Base-by-base conservation (phyloP, 768 basidiomycete species). In the Pleurotus citrinopileatus region DNA sequence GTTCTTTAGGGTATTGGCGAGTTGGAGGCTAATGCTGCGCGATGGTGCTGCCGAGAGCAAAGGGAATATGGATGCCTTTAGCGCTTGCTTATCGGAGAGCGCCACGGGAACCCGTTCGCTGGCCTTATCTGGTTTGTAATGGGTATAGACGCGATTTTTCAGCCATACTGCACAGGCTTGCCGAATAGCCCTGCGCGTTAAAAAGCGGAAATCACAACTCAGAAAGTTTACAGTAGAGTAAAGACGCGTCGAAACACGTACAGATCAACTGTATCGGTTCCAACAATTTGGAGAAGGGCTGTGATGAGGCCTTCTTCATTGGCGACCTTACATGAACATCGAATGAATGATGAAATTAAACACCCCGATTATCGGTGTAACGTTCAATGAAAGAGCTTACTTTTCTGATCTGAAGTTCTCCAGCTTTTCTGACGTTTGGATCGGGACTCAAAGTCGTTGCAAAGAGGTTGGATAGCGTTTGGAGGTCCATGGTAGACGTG, bases 121-220 rank as follows among this genome's bases (percentile, higher is more conserved):
- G 60, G 15, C 58, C 57, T 53, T 25, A n/a, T 65, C 57, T 43
- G 69, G 59, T 55, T 84, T 81, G 65, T 93, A 95, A 17, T 78
- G 78, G 4, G 77, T 75, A 53, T 81, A 79, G 56, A 95, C 83
- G 62, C 94, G 87, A 68, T 96, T 96, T 72, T 96, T 96, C 62
- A 95, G 77, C 81, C 87, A 96, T 19, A 96, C 89, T 12, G 87
- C 79, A 60, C 88, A 86, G 0, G 93, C 87, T 62, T 94, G 91
- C 36, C 91, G 89, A 53, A 87, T 91, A 22, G 89, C 78, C 54
- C 89, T 92, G 66, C 23, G 45, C 4, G 25, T 51, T 37, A 28
- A 44, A 26, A 2, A 42, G 28, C 20, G 53, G n/a, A 25, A 40
- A 54, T 10, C 32, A 15, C 26, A 22, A 22, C 37, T 25, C 15